Evolutionary conservation across 2,329 filamentous ascomycete genomes (phyloP).

Genomic region (Dichotomopilus funicola): DNA sequence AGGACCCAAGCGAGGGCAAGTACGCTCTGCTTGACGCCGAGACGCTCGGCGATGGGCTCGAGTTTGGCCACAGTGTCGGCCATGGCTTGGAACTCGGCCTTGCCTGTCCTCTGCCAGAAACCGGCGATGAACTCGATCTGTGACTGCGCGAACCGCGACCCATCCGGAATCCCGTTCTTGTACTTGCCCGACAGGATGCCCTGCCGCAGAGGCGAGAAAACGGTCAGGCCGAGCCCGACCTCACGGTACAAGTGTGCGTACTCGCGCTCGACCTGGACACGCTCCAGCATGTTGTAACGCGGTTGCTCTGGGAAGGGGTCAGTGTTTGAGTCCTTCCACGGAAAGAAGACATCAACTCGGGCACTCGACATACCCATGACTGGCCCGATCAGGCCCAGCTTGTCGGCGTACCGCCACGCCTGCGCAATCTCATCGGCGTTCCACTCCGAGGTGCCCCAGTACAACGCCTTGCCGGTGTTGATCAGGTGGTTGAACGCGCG

Average conservation of each 20-base stretch:
- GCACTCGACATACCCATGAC: constrained; percentile 22
- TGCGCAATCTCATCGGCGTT: constrained; percentile 51
- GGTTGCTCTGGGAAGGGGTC: constrained; percentile 32
- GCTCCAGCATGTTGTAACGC: constrained; percentile 55
- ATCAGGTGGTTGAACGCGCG: constrained; percentile 43
- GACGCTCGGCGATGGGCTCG: constrained; percentile 56
- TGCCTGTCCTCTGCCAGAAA: constrained; percentile 47
- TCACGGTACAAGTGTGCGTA: constrained; percentile 52
- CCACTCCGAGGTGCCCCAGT: constrained; percentile 61
- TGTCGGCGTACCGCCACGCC: constrained; percentile 46
- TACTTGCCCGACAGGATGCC: constrained; percentile 58
- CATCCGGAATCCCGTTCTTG: constrained; percentile 55
- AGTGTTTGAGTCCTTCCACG: not conserved
- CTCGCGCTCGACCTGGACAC: constrained; percentile 53
- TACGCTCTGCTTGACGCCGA: constrained; percentile 51
- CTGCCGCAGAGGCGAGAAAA: constrained; percentile 49
- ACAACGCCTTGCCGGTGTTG: constrained; percentile 61
- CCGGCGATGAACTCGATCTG: constrained; percentile 50
- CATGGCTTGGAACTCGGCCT: constrained; percentile 44
- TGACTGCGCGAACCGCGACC: constrained; percentile 51
- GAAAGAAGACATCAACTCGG: not conserved
- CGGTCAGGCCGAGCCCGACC: constrained; percentile 47
- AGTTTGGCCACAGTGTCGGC: constrained; percentile 52
- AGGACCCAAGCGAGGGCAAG: constrained; percentile 58
- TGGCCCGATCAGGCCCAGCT: constrained; percentile 50